Conservation (phyloP, 2,329 filamentous ascomycete genomes). For the Ascochyta clinopodiicola region DNA sequence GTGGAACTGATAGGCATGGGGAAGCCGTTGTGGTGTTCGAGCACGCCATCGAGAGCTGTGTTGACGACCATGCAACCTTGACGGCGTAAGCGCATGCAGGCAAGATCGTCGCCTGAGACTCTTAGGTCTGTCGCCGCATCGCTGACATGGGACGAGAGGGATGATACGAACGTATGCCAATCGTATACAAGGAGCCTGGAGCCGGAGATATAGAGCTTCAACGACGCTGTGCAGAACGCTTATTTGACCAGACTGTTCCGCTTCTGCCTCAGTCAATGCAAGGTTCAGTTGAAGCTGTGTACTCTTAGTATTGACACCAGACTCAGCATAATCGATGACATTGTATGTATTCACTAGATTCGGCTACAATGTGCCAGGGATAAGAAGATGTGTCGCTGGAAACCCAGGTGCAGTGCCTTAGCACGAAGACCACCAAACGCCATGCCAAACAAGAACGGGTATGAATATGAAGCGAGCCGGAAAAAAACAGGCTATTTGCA, state of each 20-base stretch:
- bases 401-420: background rate
- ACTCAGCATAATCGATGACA: too few relatives aligned
- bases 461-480: background rate
- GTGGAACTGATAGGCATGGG: constrained; percentile 15
- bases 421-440: background rate
- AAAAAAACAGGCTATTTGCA: background rate
- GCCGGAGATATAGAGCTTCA: too few relatives aligned
- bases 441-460: constrained; percentile 4
- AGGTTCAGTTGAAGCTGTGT: too few relatives aligned
- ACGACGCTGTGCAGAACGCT: too few relatives aligned
- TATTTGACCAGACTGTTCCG: too few relatives aligned
- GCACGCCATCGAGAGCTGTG: constrained; percentile 31
- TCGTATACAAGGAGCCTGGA: too few relatives aligned
- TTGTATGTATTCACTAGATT: too few relatives aligned
- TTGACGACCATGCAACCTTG: constrained; percentile 24
- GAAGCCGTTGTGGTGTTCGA: constrained; percentile 15
- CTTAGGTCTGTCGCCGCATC: too few relatives aligned
- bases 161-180: too few relatives aligned
- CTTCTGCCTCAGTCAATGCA: too few relatives aligned
- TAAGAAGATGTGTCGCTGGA: background rate
- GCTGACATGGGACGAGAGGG: too few relatives aligned
- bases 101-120: background rate
- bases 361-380: background rate
- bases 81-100: background rate
- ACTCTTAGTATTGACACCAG: too few relatives aligned